A percentile compares a stretch with the other conserved stretches of the same genome.
Conservation (phyloP, 2,329 filamentous ascomycete species). For the Pseudocercospora pini-densiflorae region DNA sequence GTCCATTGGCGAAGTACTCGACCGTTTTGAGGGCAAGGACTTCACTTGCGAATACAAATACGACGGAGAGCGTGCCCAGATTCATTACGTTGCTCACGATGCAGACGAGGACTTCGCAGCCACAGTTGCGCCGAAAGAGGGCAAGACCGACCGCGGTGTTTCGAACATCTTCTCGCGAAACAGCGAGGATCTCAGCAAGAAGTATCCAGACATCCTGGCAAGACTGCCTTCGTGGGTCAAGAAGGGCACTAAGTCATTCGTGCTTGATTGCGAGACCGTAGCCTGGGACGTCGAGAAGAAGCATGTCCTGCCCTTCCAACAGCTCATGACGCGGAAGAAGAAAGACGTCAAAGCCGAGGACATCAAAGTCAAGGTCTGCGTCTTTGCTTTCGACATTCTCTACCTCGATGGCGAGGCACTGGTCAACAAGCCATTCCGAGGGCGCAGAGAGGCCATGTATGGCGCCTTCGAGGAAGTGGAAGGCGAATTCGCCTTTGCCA, state of each 20-base stretch:
- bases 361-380: conserved; percentile 95
- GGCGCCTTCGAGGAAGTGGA: conserved; percentile 76
- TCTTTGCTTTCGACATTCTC: conserved; percentile 94
- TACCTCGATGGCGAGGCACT: conserved; percentile 90
- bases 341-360: conserved; percentile 97
- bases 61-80: conserved; percentile 96
- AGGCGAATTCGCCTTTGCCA: conserved; percentile 90
- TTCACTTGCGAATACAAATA: conserved; percentile 99
- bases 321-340: conserved; percentile 96
- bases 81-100: conserved; percentile 91
- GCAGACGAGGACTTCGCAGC: conserved; percentile 72
- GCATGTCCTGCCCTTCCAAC: conserved; percentile 95
- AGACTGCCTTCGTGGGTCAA: conserved; percentile 92
- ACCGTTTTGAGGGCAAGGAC: conserved; percentile 91
- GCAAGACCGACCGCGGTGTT: conserved; percentile 73
- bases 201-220: conserved; percentile 92
- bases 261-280: conserved; percentile 97
- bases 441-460: conserved; percentile 77
- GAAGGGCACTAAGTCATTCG: conserved; percentile 87
- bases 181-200: conserved; percentile 94
- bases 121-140: conserved; percentile 59
- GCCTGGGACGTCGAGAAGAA: conserved; percentile 95
- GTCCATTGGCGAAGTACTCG: conserved; percentile 94
- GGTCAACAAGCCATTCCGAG: conserved; percentile 83
- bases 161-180: conserved; percentile 96